phyloP scores from a whole-genome alignment of 2,329 filamentous ascomycete species.

The Leptographium galeiforme region DNA sequence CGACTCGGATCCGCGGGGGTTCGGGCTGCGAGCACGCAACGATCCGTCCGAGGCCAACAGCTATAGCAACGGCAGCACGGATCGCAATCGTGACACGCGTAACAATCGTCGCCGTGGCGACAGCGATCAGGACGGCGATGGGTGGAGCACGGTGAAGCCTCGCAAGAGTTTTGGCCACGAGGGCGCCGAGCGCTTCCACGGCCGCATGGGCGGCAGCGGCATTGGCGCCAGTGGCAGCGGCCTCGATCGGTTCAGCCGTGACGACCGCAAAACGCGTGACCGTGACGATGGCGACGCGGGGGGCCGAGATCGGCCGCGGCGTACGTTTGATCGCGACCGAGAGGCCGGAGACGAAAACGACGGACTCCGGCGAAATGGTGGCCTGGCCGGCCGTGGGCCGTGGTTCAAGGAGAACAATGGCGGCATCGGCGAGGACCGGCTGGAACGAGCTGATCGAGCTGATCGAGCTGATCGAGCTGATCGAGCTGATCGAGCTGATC shows the following conservation, averaged over 20 bases:
- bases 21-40: constrained; percentile 39
- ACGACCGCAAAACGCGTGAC: constrained; percentile 37
- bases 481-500: too few relatives aligned
- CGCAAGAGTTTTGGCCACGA: constrained; percentile 62
- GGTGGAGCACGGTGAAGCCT: constrained; percentile 62
- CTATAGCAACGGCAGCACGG: constrained; percentile 26
- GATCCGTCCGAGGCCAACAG: constrained; percentile 7
- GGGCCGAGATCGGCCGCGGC: constrained; percentile 19
- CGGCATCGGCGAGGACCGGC: constrained; percentile 18
- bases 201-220: constrained; percentile 40
- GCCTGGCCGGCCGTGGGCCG: constrained; percentile 41
- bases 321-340: constrained; percentile 22
- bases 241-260: constrained; percentile 45
- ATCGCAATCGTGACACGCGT: constrained; percentile 35
- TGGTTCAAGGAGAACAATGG: constrained; percentile 53
- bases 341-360: constrained; percentile 41
- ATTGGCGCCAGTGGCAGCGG: constrained; percentile 18
- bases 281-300: constrained; percentile 24
- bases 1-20: constrained; percentile 39
- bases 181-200: constrained; percentile 57
- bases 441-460: constrained; percentile 10
- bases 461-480: neutral
- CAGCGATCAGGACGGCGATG: constrained; percentile 50
- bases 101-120: constrained; percentile 40
- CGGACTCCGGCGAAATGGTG: constrained; percentile 47